Percentiles rank a stretch among this genome's conserved stretches.
These are phyloP conservation scores for Macadamia tetraphylla DNA, from an alignment of 164 flowering plant species.

Conservation along the genomic window DNA sequence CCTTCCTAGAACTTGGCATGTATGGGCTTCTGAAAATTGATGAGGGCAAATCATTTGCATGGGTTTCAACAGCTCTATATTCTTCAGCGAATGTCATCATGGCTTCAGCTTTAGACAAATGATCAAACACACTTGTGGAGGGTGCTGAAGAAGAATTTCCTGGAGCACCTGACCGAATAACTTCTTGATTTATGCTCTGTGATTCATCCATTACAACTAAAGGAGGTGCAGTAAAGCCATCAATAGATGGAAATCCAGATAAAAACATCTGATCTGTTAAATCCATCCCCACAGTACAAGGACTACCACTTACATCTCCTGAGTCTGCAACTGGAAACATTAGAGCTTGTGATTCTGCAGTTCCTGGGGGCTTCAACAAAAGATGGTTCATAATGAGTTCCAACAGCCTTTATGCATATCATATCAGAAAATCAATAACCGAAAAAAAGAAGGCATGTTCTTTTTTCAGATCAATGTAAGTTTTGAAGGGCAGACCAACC, in stretches of 20 bases:
- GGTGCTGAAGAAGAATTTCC: slow-evolving; percentile 31
- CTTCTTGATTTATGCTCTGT: slow-evolving; percentile 46
- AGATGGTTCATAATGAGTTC: slow-evolving; percentile 17
- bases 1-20: slow-evolving; percentile 52
- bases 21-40: slow-evolving; percentile 74
- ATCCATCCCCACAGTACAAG: slow-evolving; percentile 65
- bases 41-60: slow-evolving; percentile 49
- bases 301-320: slow-evolving; percentile 70
- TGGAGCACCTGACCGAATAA: slow-evolving; percentile 35
- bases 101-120: slow-evolving; percentile 83
- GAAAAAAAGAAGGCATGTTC: not conserved
- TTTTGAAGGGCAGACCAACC: too few relatives aligned
- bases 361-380: slow-evolving; percentile 87
- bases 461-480: not conserved
- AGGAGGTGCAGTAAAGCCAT: slow-evolving; percentile 52
- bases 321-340: slow-evolving; percentile 60
- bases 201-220: slow-evolving; percentile 45
- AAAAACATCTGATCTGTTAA: slow-evolving; percentile 71
- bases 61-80: slow-evolving; percentile 85
- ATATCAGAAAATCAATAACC: not conserved
- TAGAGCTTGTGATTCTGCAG: slow-evolving; percentile 77
- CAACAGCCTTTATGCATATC: not conserved
- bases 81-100: slow-evolving; percentile 88
- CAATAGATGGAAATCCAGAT: slow-evolving; percentile 59
- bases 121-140: slow-evolving; percentile 61